A percentile compares a stretch with the other conserved stretches of the same genome.
phyloP scores from a whole-genome alignment of 805 yeast species.

The Kazachstania bromeliacearum region DNA sequence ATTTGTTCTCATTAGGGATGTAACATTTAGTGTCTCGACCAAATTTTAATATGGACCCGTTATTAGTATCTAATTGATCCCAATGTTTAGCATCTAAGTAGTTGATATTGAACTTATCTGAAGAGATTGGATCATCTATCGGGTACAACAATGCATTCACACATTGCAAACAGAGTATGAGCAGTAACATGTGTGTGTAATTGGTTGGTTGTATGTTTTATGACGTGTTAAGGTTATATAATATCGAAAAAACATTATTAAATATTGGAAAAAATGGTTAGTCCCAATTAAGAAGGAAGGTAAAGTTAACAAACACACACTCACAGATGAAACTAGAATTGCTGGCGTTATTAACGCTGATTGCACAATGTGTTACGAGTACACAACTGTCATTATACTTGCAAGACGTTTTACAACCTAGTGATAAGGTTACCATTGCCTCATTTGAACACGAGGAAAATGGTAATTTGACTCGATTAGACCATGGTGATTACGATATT shows the following conservation, averaged over 20 bases:
- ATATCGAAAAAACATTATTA: background rate
- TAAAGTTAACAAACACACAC: background rate
- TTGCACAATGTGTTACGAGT: no score
- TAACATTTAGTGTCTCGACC: slow-evolving; percentile 18
- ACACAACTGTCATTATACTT: no score
- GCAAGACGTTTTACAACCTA: background rate
- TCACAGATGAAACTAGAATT: background rate
- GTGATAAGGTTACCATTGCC: background rate
- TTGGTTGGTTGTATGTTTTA: background rate
- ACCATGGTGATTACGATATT: background rate
- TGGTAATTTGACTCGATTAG: background rate
- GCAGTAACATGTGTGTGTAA: background rate
- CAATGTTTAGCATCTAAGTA: slow-evolving; percentile 15
- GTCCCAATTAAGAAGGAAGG: no score
- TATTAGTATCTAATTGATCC: slow-evolving; percentile 10
- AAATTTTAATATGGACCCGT: slow-evolving; percentile 13
- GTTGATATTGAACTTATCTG: slow-evolving; percentile 13
- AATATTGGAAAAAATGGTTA: no score
- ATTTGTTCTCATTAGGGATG: slow-evolving; percentile 9
- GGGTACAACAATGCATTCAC: slow-evolving; percentile 11
- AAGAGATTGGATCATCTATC: slow-evolving; percentile 14
- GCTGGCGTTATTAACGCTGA: background rate
- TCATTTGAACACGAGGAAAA: background rate
- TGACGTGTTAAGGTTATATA: background rate
- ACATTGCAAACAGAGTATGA: background rate